phyloP scores from a whole-genome alignment of 352 stramenopile species.

The Globisporangium iwayamae region DNA sequence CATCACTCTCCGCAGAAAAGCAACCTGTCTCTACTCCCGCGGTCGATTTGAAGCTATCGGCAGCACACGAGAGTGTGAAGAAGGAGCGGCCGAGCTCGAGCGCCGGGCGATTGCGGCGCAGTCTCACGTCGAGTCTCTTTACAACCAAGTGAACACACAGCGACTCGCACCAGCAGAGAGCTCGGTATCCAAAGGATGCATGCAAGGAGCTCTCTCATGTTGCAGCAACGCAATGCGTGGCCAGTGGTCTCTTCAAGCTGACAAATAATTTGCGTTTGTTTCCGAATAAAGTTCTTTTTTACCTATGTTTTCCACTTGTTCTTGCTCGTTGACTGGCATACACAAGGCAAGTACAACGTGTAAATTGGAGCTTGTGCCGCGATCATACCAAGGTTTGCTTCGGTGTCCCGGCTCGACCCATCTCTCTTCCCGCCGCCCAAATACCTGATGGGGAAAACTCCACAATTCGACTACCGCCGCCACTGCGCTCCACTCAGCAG shows the following conservation, averaged over 20 bases:
- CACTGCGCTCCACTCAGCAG: not conserved
- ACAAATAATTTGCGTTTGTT: no score
- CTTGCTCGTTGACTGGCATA: no score
- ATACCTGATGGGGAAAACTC: no score
- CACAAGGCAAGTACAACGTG: no score
- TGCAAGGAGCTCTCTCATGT: not conserved
- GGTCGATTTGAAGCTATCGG: not conserved
- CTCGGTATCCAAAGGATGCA: not conserved
- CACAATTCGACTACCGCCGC: not conserved
- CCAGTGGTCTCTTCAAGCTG: no score
- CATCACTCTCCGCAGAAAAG: not conserved
- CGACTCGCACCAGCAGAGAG: not conserved
- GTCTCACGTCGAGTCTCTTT: slow-evolving; percentile 8
- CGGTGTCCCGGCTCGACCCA: no score
- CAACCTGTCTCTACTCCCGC: not conserved
- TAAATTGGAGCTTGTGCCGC: no score
- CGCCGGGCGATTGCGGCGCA: not conserved
- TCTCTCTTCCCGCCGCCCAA: no score
- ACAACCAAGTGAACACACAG: not conserved
- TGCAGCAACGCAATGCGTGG: no score
- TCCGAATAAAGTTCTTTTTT: no score
- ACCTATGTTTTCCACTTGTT: not conserved
- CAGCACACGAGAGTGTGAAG: not conserved
- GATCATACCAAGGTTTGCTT: no score
- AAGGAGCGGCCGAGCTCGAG: slow-evolving; percentile 2